A percentile compares a stretch with the other conserved stretches of the same genome.
phyloP scores from a whole-genome alignment of 1,284 basidiomycete genomes.

The Volvariella volvacea region DNA sequence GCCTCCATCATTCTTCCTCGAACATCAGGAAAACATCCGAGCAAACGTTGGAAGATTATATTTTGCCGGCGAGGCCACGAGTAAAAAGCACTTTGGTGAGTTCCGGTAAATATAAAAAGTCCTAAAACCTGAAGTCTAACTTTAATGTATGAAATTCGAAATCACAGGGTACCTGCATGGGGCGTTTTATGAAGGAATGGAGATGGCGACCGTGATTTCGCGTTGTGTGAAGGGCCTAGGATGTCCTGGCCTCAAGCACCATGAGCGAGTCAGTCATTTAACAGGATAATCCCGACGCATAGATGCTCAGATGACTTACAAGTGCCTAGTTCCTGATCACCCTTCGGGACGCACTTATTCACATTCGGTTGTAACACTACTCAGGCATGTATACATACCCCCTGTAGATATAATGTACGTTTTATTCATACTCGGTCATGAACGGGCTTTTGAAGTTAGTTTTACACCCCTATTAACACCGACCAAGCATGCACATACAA shows the following conservation, averaged over 20 bases:
- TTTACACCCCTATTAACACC: no score
- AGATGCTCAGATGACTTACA: no score
- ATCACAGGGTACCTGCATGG: not conserved
- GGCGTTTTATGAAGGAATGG: not conserved
- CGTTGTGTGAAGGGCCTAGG: not conserved
- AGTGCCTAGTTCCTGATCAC: no score
- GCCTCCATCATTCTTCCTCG: conserved; percentile 50
- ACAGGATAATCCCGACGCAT: no score
- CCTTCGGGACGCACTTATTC: no score
- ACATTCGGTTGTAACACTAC: no score
- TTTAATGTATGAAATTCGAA: no score
- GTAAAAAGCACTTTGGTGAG: conserved; percentile 38
- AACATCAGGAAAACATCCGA: conserved; percentile 49
- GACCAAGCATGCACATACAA: no score
- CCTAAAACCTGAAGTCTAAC: not conserved
- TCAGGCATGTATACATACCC: no score
- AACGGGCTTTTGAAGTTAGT: no score
- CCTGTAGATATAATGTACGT: no score
- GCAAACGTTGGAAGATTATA: conserved; percentile 51
- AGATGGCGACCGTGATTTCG: not conserved
- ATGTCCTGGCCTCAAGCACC: not conserved
- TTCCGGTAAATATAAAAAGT: not conserved
- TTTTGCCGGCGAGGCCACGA: conserved; percentile 63
- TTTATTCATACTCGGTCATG: no score
- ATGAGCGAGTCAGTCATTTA: not conserved